Conservation (phyloP, 78 protist genomes). For the Dictyostelium firmibasis region DNA sequence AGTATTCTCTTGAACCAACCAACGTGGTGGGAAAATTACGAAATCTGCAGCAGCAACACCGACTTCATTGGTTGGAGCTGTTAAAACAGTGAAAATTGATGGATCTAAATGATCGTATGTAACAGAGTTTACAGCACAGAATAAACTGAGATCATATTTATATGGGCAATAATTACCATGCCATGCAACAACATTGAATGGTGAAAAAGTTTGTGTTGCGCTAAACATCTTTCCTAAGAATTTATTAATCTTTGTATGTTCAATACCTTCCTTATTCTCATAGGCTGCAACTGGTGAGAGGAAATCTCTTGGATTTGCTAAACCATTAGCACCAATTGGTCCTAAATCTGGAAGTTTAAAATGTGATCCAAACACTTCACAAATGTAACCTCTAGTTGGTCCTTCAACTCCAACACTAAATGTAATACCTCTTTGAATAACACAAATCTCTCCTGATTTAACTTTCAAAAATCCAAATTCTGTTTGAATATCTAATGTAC, state of each 20-base stretch:
- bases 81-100: constrained; percentile 97
- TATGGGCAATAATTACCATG: constrained; percentile 98
- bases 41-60: constrained; percentile 96
- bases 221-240: constrained; percentile 86
- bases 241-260: constrained; percentile 78
- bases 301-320: constrained; percentile 97
- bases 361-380: constrained; percentile 91
- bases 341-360: constrained; percentile 96
- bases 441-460: constrained; percentile 91
- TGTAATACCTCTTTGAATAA: constrained; percentile 94
- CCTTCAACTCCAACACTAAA: constrained; percentile 86
- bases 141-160: constrained; percentile 90
- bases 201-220: constrained; percentile 63
- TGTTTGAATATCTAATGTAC: constrained; percentile 89
- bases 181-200: constrained; percentile 98
- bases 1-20: constrained; percentile 93
- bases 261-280: constrained; percentile 69
- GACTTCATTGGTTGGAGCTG: constrained; percentile 89
- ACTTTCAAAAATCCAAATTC: constrained; percentile 94
- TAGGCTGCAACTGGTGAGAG: constrained; percentile 90
- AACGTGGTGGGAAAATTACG: constrained; percentile 97
- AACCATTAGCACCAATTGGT: constrained; percentile 98
- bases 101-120: constrained; percentile 97
- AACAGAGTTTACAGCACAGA: constrained; percentile 91
- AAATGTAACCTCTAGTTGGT: constrained; percentile 91